A percentile compares a stretch with the other conserved stretches of the same genome.
Evolutionary conservation across 1,284 basidiomycete species (phyloP).

Genomic region (Malassezia vespertilionis): DNA sequence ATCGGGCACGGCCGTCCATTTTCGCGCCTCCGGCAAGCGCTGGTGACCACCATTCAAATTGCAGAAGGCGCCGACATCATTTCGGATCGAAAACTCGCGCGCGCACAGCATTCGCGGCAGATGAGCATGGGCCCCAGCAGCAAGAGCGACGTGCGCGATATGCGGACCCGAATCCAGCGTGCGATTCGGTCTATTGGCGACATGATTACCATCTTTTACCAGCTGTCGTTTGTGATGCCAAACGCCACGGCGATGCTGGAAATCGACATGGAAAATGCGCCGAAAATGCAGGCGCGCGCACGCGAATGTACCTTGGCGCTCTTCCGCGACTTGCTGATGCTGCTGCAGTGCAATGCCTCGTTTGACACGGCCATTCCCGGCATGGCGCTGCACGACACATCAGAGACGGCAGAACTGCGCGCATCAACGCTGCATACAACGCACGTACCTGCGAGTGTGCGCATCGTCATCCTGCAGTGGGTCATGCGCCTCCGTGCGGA

Average conservation of each 20-base stretch:
- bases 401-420: not conserved
- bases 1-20: conserved; percentile 1
- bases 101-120: conserved; percentile 13
- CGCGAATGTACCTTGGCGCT: conserved; percentile 31
- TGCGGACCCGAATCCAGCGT: conserved; percentile 11
- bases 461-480: conserved; percentile 72
- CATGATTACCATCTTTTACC: conserved; percentile 40
- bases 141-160: not conserved
- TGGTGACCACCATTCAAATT: conserved; percentile 18
- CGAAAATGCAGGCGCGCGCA: conserved; percentile 25
- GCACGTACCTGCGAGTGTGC: conserved; percentile 20
- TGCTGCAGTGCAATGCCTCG: conserved; percentile 20
- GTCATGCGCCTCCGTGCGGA: conserved; percentile 79
- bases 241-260: conserved; percentile 24
- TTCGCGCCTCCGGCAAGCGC: conserved; percentile 7
- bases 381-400: not conserved
- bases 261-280: conserved; percentile 16
- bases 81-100: not conserved
- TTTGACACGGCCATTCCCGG: conserved; percentile 1
- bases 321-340: conserved; percentile 35
- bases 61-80: not conserved
- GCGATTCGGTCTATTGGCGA: conserved; percentile 26
- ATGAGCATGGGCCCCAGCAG: conserved; percentile 8
- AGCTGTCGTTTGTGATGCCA: conserved; percentile 41
- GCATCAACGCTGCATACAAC: not conserved